phyloP scores from a whole-genome alignment of 768 basidiomycete genomes.

The Amanita thiersii region DNA sequence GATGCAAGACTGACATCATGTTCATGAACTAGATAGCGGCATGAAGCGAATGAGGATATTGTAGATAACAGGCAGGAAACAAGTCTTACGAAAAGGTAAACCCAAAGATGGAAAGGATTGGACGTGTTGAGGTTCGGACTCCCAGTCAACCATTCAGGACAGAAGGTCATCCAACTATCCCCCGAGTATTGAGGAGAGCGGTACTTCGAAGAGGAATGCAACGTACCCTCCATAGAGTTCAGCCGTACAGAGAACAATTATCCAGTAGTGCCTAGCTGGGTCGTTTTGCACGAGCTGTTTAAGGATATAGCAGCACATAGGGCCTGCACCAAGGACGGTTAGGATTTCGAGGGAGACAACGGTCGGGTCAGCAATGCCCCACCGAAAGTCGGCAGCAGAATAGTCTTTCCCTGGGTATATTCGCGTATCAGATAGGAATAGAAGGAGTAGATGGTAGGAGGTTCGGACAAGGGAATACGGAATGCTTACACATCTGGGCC shows the following conservation, averaged over 20 bases:
- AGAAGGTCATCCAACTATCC: slow-evolving; percentile 79
- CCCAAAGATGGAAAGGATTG: slow-evolving; percentile 67
- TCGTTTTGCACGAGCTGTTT: slow-evolving; percentile 57
- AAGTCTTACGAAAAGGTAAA: slow-evolving; percentile 67
- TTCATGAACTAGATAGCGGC: slow-evolving; percentile 62
- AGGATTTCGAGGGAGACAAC: slow-evolving; percentile 79
- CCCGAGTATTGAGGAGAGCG: not conserved
- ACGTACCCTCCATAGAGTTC: slow-evolving; percentile 72
- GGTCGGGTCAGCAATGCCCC: slow-evolving; percentile 73
- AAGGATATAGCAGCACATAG: slow-evolving; percentile 66
- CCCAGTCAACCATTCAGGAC: slow-evolving; percentile 78
- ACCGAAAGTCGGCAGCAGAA: slow-evolving; percentile 70
- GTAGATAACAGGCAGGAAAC: not conserved
- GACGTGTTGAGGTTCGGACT: slow-evolving; percentile 66
- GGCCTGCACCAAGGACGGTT: slow-evolving; percentile 73
- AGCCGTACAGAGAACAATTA: slow-evolving; percentile 66
- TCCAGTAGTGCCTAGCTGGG: slow-evolving; percentile 70
- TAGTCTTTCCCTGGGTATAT: slow-evolving; percentile 65
- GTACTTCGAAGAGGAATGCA: not conserved
- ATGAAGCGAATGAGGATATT: not conserved
- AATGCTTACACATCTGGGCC: slow-evolving; percentile 64
- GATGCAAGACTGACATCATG: slow-evolving; percentile 42
- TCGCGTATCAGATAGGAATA: not conserved
- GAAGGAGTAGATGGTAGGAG: not conserved
- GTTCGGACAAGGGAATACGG: not conserved